Percentiles rank a stretch among this genome's conserved stretches.
Conservation (phyloP, 2,329 filamentous ascomycete species). For the Metarhizium anisopliae region DNA sequence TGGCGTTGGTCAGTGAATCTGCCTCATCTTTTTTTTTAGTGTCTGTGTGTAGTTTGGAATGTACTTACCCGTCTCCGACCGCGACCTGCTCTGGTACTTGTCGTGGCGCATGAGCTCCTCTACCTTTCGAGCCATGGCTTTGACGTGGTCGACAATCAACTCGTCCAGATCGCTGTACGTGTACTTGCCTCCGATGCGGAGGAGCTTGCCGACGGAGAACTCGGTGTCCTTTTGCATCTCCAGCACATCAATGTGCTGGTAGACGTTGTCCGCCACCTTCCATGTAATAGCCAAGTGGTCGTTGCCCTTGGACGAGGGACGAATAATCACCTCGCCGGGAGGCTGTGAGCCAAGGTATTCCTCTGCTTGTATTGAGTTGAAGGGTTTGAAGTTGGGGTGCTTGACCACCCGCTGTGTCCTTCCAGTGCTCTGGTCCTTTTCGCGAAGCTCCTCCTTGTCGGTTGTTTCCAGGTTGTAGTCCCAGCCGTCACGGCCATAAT, state of each 20-base stretch:
- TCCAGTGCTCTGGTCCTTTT: slow-evolving; percentile 78
- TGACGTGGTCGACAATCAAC: slow-evolving; percentile 92
- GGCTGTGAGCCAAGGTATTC: slow-evolving; percentile 84
- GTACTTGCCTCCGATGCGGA: slow-evolving; percentile 81
- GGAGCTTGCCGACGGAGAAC: slow-evolving; percentile 79
- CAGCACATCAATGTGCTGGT: slow-evolving; percentile 93
- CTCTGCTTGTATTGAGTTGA: slow-evolving; percentile 86
- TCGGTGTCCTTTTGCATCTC: slow-evolving; percentile 97
- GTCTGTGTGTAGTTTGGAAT: background rate
- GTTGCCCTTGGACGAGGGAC: slow-evolving; percentile 87
- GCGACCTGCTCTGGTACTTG: slow-evolving; percentile 79
- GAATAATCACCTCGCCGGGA: slow-evolving; percentile 85
- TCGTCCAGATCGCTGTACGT: slow-evolving; percentile 95
- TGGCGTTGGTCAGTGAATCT: slow-evolving; percentile 9
- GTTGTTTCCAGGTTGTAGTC: slow-evolving; percentile 72
- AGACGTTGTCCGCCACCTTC: slow-evolving; percentile 96
- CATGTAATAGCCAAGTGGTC: slow-evolving; percentile 95
- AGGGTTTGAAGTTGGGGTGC: slow-evolving; percentile 89
- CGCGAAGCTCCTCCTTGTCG: slow-evolving; percentile 74
- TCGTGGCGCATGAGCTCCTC: slow-evolving; percentile 93
- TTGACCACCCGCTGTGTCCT: slow-evolving; percentile 94
- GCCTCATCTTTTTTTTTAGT: background rate
- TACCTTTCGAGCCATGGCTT: slow-evolving; percentile 96
- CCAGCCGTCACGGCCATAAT: slow-evolving; percentile 76
- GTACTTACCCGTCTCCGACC: slow-evolving; percentile 74